Percentiles rank a stretch among this genome's conserved stretches.
These are phyloP conservation scores for Chalaropsis ovoidea DNA, from an alignment of 2,329 filamentous ascomycete genomes.

Conservation along the genomic window DNA sequence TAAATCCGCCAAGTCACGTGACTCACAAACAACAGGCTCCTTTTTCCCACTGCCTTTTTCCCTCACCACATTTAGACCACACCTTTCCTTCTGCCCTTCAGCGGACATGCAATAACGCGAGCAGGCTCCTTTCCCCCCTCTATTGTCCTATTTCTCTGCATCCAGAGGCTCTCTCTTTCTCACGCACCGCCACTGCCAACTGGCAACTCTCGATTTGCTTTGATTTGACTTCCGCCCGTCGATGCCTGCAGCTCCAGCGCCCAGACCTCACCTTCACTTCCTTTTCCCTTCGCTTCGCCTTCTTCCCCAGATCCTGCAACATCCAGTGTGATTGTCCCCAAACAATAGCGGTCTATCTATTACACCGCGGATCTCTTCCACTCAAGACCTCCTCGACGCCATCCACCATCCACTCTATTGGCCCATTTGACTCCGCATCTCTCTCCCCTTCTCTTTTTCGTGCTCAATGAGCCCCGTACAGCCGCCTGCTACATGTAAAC, in stretches of 20 bases:
- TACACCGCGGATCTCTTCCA: neutral
- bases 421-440: neutral
- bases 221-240: neutral
- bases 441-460: neutral
- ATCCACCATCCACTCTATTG: neutral
- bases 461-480: neutral
- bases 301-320: constrained; percentile 14
- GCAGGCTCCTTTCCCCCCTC: no score
- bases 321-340: constrained; percentile 4
- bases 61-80: neutral
- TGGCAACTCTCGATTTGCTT: neutral
- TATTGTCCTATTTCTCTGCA: neutral
- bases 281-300: constrained; percentile 8
- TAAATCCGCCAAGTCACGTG: neutral
- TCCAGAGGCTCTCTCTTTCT: no score
- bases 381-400: neutral
- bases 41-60: neutral
- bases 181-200: neutral
- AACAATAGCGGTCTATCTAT: constrained; percentile 8
- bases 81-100: neutral
- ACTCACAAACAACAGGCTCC: neutral
- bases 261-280: constrained; percentile 5
- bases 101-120: no score
- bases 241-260: constrained; percentile 5
- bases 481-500: neutral